A percentile compares a stretch with the other conserved stretches of the same genome.
These are phyloP conservation scores for Emiliania huxleyi DNA, from an alignment of 78 protist species.

Conservation along the genomic window DNA sequence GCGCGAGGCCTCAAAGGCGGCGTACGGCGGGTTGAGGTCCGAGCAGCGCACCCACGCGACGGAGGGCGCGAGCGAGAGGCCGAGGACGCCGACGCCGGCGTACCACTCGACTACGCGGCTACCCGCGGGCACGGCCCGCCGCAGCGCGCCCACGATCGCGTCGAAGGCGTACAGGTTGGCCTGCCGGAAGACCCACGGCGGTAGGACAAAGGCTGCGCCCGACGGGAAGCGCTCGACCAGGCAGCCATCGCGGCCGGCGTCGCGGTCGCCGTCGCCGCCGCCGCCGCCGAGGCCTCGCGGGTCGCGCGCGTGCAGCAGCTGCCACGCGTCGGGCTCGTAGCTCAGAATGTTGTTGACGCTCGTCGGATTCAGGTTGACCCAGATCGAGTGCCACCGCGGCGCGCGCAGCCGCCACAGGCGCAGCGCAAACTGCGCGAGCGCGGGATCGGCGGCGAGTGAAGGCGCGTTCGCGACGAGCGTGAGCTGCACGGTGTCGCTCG, in stretches of 20 bases:
- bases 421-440: background rate
- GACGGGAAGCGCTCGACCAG: background rate
- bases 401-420: background rate
- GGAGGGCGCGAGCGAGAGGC: background rate
- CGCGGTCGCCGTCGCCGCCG: no score
- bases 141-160: background rate
- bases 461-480: background rate
- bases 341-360: background rate
- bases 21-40: background rate
- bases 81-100: constrained; percentile 9
- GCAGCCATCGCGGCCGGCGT: background rate
- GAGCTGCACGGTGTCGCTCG: constrained; percentile 7
- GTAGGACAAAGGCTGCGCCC: background rate
- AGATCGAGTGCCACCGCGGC: background rate
- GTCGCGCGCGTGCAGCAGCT: no score
- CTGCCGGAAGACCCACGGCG: constrained; percentile 15
- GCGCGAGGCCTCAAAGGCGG: background rate
- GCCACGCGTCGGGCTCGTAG: background rate
- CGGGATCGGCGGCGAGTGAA: background rate
- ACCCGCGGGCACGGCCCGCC: background rate
- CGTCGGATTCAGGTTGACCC: background rate
- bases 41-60: constrained; percentile 31
- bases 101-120: constrained; percentile 7
- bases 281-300: no score
- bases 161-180: constrained; percentile 24